phyloP scores from a whole-genome alignment of 257 asterid species.

The Scutellaria barbata region DNA sequence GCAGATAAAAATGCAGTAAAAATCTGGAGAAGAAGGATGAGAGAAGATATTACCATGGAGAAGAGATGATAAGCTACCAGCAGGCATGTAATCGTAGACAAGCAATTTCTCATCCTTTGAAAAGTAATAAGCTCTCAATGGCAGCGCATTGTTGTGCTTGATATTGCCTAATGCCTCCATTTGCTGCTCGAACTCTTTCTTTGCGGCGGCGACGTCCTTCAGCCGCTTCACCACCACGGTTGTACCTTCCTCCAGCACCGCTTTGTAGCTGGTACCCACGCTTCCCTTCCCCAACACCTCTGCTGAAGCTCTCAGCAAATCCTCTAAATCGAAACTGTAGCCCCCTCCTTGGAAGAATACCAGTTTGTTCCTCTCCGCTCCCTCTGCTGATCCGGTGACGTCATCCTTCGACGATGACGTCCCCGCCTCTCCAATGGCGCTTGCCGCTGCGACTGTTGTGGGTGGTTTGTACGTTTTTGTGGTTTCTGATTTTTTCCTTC shows the following conservation, averaged over 20 bases:
- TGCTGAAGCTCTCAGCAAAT: conserved; percentile 75
- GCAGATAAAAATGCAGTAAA: neutral
- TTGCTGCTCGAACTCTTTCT: conserved; percentile 74
- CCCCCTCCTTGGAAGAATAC: conserved; percentile 66
- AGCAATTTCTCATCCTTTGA: conserved; percentile 81
- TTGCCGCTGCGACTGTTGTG: conserved; percentile 31
- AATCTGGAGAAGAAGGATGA: conserved; percentile 10
- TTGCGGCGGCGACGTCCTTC: conserved; percentile 63
- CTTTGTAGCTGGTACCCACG: conserved; percentile 82
- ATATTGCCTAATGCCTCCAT: conserved; percentile 64
- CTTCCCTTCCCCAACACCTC: conserved; percentile 87
- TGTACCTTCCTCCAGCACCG: conserved; percentile 85
- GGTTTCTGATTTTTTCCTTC: conserved; percentile 37
- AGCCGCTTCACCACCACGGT: conserved; percentile 83
- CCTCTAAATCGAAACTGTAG: conserved; percentile 78
- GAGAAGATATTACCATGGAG: conserved; percentile 63
- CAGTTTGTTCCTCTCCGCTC: conserved; percentile 71
- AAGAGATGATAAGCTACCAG: conserved; percentile 83
- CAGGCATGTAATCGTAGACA: conserved; percentile 77
- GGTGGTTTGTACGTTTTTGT: conserved; percentile 57
- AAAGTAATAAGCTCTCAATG: conserved; percentile 71
- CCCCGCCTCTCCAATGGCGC: conserved; percentile 61
- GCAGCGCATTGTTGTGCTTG: conserved; percentile 66
- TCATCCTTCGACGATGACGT: conserved; percentile 84
- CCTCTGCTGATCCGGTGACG: conserved; percentile 62